Conservation (phyloP, 2,329 filamentous ascomycete genomes). For the Akanthomyces muscarius region DNA sequence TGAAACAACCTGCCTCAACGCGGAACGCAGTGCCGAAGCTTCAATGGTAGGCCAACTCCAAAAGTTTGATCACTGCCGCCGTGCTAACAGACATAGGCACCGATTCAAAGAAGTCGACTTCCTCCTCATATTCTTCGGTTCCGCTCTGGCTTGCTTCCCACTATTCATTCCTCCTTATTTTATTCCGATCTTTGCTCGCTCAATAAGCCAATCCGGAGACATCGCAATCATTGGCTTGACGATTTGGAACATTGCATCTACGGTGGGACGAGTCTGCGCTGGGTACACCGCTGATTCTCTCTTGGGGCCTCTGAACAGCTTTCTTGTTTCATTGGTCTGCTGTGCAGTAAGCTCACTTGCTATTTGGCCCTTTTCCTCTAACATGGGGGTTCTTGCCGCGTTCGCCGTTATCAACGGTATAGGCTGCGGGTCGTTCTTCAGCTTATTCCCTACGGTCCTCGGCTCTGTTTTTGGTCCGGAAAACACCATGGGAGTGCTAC, state of each 20-base stretch:
- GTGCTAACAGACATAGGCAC: constrained; percentile 20
- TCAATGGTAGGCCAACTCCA: constrained; percentile 22
- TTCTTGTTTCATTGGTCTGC: constrained; percentile 25
- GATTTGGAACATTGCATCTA: constrained; percentile 27
- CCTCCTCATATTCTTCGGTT: constrained; percentile 24
- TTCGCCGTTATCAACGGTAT: constrained; percentile 28
- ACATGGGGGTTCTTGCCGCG: constrained; percentile 21
- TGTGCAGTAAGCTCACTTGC: constrained; percentile 25
- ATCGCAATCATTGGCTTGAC: constrained; percentile 24
- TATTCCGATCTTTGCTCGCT: constrained; percentile 26
- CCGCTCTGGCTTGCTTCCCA: constrained; percentile 25
- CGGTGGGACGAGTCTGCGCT: constrained; percentile 25
- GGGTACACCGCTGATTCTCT: constrained; percentile 26
- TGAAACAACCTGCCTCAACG: constrained; percentile 19
- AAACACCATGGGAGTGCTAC: constrained; percentile 26
- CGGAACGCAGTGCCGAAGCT: constrained; percentile 20
- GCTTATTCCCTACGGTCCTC: constrained; percentile 25
- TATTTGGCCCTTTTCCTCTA: constrained; percentile 27
- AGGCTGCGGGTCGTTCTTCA: constrained; percentile 29
- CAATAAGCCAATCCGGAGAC: constrained; percentile 23
- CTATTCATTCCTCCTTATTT: constrained; percentile 29
- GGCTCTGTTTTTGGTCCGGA: constrained; percentile 23
- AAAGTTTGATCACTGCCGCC: not conserved
- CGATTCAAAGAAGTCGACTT: constrained; percentile 26
- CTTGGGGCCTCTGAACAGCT: constrained; percentile 27